Base-by-base conservation (phyloP, 2,329 filamentous ascomycete species). In the Claviceps capensis region DNA sequence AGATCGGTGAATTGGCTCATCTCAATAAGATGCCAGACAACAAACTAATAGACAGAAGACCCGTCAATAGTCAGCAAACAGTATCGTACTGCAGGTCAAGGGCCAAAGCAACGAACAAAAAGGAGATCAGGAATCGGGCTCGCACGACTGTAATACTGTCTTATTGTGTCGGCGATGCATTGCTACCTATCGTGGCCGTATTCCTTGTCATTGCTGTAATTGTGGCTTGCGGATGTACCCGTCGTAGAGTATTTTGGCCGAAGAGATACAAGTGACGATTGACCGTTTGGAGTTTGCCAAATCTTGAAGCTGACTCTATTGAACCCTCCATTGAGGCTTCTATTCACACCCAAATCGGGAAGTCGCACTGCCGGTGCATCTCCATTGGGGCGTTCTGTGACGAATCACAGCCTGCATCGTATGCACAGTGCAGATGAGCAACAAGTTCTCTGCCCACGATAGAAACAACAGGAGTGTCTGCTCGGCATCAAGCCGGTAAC, bases 281-380 rank as follows among this genome's bases (percentile, higher is more conserved):
- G 26, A 53, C 16, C 22, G 49, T 44, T 50, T 44, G 41, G 13
- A 48, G 51, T 55, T 55, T 54, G 53, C 48, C 36, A 13, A 34
- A 36, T 36, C 37, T 22, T 11, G 34, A 26, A 48, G 49, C 42
- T 51, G 53, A 58, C 55, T 59, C 51, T 64, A 65, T 67, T 65
- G 59, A 65, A 53, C 53, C 19, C 53, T 62, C 62, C 67, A 68
- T 68, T 65, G 59, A 65, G 53, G 54, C 19, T 53, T 61, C 62
- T 68, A 68, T 68, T 68, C 62, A 66, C 44, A 53, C 58, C 65
- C 63, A 55, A 57, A 67, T 65, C 54, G 54, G 65, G 62, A 47
- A 2, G 49, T 50, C 50, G 58, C 56, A 55, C 54, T 34, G 42
- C 34, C 46, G 42, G 43, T 30, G 43, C 34, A 47, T 40, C 17